A percentile compares a stretch with the other conserved stretches of the same genome.
phyloP scores from a whole-genome alignment of 2,329 filamentous ascomycete species.

The Paecilomyces sp. region DNA sequence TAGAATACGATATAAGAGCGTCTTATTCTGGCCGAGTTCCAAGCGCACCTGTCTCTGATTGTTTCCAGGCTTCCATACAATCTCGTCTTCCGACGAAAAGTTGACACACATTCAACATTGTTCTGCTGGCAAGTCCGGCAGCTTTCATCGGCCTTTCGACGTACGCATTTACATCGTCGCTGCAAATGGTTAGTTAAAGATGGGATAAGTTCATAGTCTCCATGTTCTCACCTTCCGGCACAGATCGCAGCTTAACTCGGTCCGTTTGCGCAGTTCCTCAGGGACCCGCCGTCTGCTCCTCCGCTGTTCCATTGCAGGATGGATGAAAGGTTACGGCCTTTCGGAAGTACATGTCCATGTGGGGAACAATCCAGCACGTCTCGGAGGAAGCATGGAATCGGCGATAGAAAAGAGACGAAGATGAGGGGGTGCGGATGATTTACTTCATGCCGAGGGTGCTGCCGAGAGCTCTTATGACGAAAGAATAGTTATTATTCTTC shows the following conservation, averaged over 20 bases:
- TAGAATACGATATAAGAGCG: background rate
- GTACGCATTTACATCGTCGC: constrained; percentile 31
- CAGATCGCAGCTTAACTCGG: constrained; percentile 30
- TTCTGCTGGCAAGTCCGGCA: constrained; percentile 29
- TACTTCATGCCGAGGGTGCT: background rate
- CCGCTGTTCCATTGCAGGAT: background rate
- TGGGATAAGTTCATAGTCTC: background rate
- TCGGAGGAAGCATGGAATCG: background rate
- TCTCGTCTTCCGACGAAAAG: constrained; percentile 27
- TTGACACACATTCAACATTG: constrained; percentile 25
- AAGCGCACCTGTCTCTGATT: constrained; percentile 26
- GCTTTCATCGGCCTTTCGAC: constrained; percentile 17
- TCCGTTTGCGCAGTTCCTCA: constrained; percentile 28
- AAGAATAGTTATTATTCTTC: background rate
- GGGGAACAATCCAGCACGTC: background rate
- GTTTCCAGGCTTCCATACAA: constrained; percentile 34
- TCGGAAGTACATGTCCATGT: background rate
- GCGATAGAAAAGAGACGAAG: background rate
- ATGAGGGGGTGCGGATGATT: background rate
- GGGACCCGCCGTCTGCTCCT: constrained; percentile 21
- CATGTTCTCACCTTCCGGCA: constrained; percentile 17
- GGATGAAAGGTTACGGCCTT: background rate
- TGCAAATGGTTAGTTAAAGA: constrained; percentile 3
- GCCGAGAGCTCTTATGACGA: background rate
- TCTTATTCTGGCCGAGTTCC: background rate